Percentiles rank a stretch among this genome's conserved stretches.
Conservation (phyloP, 2,329 filamentous ascomycete species). For the Alternaria longipes region DNA sequence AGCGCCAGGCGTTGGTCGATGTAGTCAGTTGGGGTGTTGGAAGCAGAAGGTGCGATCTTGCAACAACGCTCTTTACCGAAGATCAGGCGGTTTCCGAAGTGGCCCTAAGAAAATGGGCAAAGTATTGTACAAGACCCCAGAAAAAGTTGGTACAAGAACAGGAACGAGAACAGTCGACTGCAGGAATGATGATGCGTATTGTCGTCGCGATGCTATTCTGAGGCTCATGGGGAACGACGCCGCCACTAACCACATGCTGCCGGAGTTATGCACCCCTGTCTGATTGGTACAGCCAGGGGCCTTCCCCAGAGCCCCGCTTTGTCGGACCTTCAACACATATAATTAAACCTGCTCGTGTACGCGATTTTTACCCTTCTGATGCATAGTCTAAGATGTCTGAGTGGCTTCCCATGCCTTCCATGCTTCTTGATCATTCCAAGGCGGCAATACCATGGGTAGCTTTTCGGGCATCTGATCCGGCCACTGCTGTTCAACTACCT, state of each 20-base stretch:
- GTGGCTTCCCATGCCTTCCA: conserved; percentile 42
- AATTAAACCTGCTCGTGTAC: background rate
- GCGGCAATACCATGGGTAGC: conserved; percentile 63
- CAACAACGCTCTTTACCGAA: conserved; percentile 7
- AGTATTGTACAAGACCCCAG: background rate
- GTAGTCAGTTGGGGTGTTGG: conserved; percentile 6
- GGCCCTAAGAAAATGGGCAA: background rate
- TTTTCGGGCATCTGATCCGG: conserved; percentile 65
- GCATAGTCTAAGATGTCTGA: conserved; percentile 4
- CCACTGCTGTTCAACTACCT: conserved; percentile 60
- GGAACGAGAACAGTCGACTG: conserved; percentile 1
- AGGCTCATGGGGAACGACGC: conserved; percentile 14
- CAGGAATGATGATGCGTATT: conserved; percentile 6
- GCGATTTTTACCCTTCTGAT: background rate
- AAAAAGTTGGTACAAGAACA: background rate
- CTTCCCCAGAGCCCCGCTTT: conserved; percentile 10
- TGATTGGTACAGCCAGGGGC: conserved; percentile 10
- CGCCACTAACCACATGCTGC: conserved; percentile 17
- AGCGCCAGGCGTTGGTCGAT: conserved; percentile 1
- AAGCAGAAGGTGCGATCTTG: conserved; percentile 11
- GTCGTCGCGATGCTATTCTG: conserved; percentile 10
- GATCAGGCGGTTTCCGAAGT: conserved; percentile 6
- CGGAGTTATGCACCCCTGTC: conserved; percentile 20
- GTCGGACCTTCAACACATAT: background rate
- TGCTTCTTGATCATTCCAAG: conserved; percentile 57